Conservation (phyloP, 2,329 filamentous ascomycete genomes). For the Aureobasidium lini region DNA sequence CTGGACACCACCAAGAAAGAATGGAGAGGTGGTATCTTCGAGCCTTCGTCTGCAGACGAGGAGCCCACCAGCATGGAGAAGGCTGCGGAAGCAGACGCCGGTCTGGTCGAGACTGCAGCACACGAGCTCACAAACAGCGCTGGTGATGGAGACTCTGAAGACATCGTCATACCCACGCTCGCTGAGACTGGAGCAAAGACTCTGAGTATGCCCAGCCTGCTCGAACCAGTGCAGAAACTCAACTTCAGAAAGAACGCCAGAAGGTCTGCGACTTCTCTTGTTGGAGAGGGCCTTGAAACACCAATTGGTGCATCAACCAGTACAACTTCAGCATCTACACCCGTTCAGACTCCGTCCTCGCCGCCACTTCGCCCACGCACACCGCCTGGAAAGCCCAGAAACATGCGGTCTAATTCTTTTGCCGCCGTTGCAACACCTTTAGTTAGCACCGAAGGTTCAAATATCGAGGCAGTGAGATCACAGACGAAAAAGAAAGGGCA, state of each 20-base stretch:
- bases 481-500: constrained; percentile 48
- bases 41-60: constrained; percentile 4
- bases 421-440: constrained; percentile 56
- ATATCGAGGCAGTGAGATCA: constrained; percentile 49
- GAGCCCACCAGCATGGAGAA: constrained; percentile 9
- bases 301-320: constrained; percentile 15
- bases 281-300: constrained; percentile 19
- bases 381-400: constrained; percentile 43
- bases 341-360: constrained; percentile 8
- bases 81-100: neutral
- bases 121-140: constrained; percentile 4
- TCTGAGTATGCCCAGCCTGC: constrained; percentile 20
- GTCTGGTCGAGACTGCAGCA: constrained; percentile 1
- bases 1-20: constrained; percentile 69
- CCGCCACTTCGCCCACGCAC: constrained; percentile 12
- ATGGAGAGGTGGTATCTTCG: constrained; percentile 81
- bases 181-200: constrained; percentile 16
- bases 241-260: constrained; percentile 14
- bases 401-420: constrained; percentile 56
- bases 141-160: constrained; percentile 4
- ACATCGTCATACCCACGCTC: constrained; percentile 4
- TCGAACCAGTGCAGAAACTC: constrained; percentile 13
- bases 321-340: neutral
- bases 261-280: constrained; percentile 20
- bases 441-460: constrained; percentile 59